phyloP scores from a whole-genome alignment of 495 filamentous ascomycete genomes.

The Lasiosphaeria miniovina region DNA sequence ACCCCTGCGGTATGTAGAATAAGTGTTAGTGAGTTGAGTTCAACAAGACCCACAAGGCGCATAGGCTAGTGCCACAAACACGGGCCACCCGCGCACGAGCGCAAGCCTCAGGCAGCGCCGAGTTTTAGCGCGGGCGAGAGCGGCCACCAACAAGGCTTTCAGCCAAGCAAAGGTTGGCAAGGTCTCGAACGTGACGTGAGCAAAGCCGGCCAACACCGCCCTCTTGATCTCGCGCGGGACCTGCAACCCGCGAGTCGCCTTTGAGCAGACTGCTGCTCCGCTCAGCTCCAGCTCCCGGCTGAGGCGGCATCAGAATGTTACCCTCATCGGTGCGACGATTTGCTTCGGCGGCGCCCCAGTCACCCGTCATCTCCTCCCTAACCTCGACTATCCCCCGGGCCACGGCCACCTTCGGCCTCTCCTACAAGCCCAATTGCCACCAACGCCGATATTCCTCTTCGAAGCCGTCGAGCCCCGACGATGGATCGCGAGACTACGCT shows the following conservation, averaged over 20 bases:
- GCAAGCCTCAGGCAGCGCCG: constrained; percentile 18
- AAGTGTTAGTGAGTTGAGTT: too few relatives aligned
- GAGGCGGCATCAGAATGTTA: constrained; percentile 42
- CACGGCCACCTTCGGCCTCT: constrained; percentile 33
- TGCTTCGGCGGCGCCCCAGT: constrained; percentile 41
- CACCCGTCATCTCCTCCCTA: constrained; percentile 38
- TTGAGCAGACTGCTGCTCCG: neutral
- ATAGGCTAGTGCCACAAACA: constrained; percentile 13
- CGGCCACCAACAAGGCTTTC: constrained; percentile 28
- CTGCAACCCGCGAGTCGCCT: neutral
- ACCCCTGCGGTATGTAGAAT: too few relatives aligned
- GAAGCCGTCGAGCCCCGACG: constrained; percentile 54
- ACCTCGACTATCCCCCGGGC: constrained; percentile 35
- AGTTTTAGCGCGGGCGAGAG: constrained; percentile 29
- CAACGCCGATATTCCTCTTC: constrained; percentile 56
- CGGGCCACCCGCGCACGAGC: constrained; percentile 3
- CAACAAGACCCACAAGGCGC: neutral
- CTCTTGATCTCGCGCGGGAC: constrained; percentile 8
- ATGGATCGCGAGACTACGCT: constrained; percentile 46
- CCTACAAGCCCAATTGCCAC: constrained; percentile 35
- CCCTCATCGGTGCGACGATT: constrained; percentile 51
- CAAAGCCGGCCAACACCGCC: constrained; percentile 15
- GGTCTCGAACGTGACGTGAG: constrained; percentile 16
- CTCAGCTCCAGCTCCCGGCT: constrained; percentile 8
- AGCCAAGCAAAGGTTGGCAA: constrained; percentile 18